Conservation (phyloP, 1,284 basidiomycete species). For the Marasmius sp. region DNA sequence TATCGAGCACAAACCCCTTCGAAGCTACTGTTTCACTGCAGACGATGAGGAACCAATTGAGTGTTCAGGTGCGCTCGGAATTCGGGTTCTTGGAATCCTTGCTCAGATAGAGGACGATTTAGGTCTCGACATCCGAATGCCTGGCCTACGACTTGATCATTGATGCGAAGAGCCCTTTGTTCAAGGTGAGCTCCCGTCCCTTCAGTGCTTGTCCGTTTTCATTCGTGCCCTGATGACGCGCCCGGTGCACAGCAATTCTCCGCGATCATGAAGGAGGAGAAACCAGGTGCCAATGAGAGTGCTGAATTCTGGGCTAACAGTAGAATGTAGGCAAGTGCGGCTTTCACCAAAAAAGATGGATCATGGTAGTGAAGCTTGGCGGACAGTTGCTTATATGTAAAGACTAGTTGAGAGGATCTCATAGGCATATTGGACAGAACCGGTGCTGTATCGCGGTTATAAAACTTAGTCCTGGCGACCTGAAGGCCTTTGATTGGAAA, state of each 20-base stretch:
- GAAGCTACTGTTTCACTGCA: slow-evolving; percentile 62
- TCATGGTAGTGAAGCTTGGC: background rate
- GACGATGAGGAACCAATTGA: background rate
- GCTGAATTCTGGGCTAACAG: background rate
- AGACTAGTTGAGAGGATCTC: too few species aligned
- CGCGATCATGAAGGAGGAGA: background rate
- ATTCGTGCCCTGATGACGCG: background rate
- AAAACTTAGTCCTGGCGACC: too few species aligned
- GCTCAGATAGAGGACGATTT: background rate
- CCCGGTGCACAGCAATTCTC: background rate
- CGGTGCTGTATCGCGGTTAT: too few species aligned
- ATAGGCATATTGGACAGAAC: too few species aligned
- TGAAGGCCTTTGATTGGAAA: too few species aligned
- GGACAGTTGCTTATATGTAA: background rate
- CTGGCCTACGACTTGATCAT: background rate
- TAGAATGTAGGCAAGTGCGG: background rate
- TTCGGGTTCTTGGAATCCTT: background rate
- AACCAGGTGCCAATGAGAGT: background rate
- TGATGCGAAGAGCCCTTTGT: background rate
- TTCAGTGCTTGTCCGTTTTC: background rate
- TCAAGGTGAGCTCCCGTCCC: background rate
- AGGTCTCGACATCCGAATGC: background rate
- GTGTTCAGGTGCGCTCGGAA: background rate
- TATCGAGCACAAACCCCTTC: slow-evolving; percentile 78
- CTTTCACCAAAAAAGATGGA: background rate